Evolutionary conservation across 2,329 filamentous ascomycete species (phyloP).

Genomic region (Aspergillus chevalieri): DNA sequence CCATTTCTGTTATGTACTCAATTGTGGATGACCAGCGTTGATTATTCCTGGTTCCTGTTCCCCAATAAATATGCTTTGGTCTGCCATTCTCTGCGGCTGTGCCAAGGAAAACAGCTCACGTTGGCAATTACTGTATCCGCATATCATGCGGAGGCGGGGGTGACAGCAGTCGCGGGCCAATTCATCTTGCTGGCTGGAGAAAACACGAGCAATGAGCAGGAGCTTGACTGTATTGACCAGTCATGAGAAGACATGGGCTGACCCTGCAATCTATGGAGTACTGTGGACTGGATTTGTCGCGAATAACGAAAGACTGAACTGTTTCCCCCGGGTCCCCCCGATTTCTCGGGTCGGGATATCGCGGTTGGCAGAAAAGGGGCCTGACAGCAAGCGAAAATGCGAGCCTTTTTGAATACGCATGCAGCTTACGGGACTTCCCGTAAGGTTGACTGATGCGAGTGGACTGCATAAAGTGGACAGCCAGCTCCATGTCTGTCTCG

Average conservation of each 20-base stretch:
- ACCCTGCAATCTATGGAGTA: not conserved
- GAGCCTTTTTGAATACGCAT: not conserved
- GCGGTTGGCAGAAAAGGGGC: conserved; percentile 8
- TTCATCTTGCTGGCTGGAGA: too few species aligned
- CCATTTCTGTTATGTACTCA: not conserved
- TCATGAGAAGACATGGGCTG: too few species aligned
- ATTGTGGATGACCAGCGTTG: not conserved
- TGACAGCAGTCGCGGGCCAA: not conserved
- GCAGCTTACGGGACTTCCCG: not conserved
- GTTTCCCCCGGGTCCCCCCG: conserved; percentile 4
- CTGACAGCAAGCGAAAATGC: not conserved
- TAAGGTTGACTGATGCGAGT: not conserved
- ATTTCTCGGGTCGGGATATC: conserved; percentile 11
- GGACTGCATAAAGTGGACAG: not conserved
- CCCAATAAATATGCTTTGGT: not conserved
- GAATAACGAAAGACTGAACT: not conserved
- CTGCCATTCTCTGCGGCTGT: not conserved
- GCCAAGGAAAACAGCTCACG: not conserved
- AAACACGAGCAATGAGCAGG: too few species aligned
- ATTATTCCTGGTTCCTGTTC: not conserved
- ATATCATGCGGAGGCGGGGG: not conserved
- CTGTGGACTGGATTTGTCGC: not conserved
- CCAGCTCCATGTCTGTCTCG: not conserved
- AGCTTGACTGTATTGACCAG: too few species aligned
- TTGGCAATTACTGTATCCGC: not conserved